phyloP scores from a whole-genome alignment of 2,329 filamentous ascomycete genomes.

The Berkeleyomyces basicola region DNA sequence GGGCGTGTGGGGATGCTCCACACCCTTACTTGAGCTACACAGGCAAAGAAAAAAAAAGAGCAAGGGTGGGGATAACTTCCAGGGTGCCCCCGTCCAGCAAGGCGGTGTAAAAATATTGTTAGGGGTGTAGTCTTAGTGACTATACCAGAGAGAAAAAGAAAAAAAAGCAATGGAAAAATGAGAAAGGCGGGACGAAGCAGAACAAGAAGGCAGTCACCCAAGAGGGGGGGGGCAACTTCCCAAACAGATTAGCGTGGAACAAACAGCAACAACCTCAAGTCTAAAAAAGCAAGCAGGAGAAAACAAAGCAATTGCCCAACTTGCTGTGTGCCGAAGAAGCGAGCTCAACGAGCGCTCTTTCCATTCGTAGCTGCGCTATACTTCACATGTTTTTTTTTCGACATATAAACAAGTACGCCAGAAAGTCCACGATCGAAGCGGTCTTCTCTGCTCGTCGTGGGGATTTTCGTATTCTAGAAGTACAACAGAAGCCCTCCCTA shows the following conservation, averaged over 20 bases:
- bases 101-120: neutral
- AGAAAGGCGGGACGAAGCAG: neutral
- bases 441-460: neutral
- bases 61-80: neutral
- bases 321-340: neutral
- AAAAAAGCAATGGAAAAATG: neutral
- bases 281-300: neutral
- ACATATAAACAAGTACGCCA: neutral
- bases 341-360: neutral
- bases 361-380: neutral
- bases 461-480: neutral
- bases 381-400: neutral
- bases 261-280: neutral
- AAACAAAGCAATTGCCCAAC: neutral
- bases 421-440: neutral
- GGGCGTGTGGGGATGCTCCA: neutral
- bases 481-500: neutral
- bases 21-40: neutral
- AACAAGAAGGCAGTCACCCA: neutral
- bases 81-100: neutral
- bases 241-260: conserved; percentile 2
- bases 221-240: neutral
- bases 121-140: neutral
- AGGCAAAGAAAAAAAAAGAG: neutral
- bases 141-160: neutral